Conservation (phyloP, 2,329 filamentous ascomycete genomes). For the Zarea fungicola region DNA sequence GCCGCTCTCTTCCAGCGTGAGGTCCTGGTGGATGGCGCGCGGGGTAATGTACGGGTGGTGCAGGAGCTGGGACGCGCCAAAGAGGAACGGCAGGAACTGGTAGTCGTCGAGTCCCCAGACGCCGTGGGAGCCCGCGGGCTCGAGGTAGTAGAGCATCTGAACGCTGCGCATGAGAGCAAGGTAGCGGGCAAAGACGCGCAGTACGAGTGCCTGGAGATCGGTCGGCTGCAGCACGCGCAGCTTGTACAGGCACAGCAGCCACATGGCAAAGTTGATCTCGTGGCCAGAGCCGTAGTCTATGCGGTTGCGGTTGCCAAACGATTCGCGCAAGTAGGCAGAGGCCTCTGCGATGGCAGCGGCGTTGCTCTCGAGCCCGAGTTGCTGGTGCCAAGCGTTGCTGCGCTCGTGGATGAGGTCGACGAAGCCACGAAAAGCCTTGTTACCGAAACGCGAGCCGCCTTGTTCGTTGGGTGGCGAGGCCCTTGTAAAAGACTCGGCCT, state of each 20-base stretch:
- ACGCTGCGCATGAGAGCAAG: slow-evolving; percentile 80
- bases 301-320: slow-evolving; percentile 77
- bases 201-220: slow-evolving; percentile 69
- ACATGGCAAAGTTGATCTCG: slow-evolving; percentile 94
- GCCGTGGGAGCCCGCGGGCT: slow-evolving; percentile 92
- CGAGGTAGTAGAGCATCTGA: slow-evolving; percentile 91
- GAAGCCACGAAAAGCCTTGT: slow-evolving; percentile 82
- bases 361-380: slow-evolving; percentile 47
- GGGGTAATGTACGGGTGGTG: slow-evolving; percentile 78
- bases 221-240: slow-evolving; percentile 56
- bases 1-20: slow-evolving; percentile 81
- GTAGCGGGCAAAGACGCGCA: slow-evolving; percentile 77
- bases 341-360: slow-evolving; percentile 62
- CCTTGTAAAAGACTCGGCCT: slow-evolving; percentile 61
- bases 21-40: slow-evolving; percentile 77
- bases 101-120: slow-evolving; percentile 99
- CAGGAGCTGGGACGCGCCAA: slow-evolving; percentile 84
- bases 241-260: slow-evolving; percentile 90
- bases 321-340: slow-evolving; percentile 73
- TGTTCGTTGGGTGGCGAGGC: slow-evolving; percentile 77
- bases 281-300: slow-evolving; percentile 98
- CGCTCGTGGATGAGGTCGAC: slow-evolving; percentile 62
- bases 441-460: slow-evolving; percentile 86
- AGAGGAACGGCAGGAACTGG: slow-evolving; percentile 92
- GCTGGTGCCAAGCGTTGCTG: slow-evolving; percentile 56